Evolutionary conservation across 768 basidiomycete genomes (phyloP), one percentile per base, ranked within the genome.

Genomic region (Mycena metata): DNA sequence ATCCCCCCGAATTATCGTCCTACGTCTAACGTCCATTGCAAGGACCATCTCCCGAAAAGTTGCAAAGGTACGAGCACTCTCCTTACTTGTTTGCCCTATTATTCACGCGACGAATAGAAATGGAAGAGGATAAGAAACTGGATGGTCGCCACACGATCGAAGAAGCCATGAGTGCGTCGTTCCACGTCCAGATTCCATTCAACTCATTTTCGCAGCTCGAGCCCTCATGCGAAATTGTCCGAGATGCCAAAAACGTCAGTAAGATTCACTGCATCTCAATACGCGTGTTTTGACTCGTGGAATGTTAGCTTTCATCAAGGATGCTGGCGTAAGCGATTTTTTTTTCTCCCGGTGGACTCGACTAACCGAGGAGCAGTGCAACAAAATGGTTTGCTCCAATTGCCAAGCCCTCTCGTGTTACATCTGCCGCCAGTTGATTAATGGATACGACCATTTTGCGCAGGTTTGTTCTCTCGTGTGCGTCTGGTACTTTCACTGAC

Each of bases 201-300:
- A 46, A 55, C 70, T 72, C 21, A 69, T 51, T 58, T 45, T 50
- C 66, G 13, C 61, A 94, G 93, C 93, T 39, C 84, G 85, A 49
- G 96, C 96, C 4, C 81, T 96, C 15, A 92, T 95, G 89, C 87
- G 96, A 42, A 91, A 90, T 69, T 98, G 96, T 79, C 96, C 96
- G 0, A 91, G 90, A 65, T 97, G 94, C 79, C 77, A 88, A 60
- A 94, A 95, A 85, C 85, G 94, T 93, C 68, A 21, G 80, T 67
- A 64, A 66, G 67, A 49, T 36, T 66, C 55, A 23, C 12, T 8
- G 9, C 36, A 33, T 52, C 35, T 50, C 43, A 47, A 52, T 64
- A 63, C 26, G 56, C 49, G 57, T 39, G 57, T 60, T 69, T 52
- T 69, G 26, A 47, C 23, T 51, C 42, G 17, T 26, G 30, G 17